Conservation (phyloP, 352 stramenopile species). For the Globisporangium viniferum region DNA sequence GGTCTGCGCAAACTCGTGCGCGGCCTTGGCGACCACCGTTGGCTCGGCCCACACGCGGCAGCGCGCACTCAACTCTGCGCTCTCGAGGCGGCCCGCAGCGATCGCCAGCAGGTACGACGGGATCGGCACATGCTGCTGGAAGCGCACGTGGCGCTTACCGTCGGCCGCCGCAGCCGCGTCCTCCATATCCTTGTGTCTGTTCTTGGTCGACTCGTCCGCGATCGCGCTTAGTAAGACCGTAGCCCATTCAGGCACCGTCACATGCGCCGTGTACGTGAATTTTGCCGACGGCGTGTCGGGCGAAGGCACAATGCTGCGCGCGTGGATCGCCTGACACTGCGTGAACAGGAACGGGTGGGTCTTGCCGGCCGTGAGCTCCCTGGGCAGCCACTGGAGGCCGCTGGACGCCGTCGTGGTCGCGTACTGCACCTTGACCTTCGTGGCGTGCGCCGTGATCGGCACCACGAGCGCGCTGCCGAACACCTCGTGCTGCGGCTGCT, state of each 20-base stretch:
- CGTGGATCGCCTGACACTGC: conserved; percentile 94
- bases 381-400: conserved; percentile 90
- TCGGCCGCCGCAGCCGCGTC: background rate
- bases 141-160: conserved; percentile 10
- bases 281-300: conserved; percentile 93
- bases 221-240: conserved; percentile 92
- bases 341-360: conserved; percentile 94
- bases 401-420: conserved; percentile 27
- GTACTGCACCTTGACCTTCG: conserved; percentile 43
- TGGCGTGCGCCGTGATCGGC: conserved; percentile 37
- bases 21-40: conserved; percentile 87
- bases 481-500: conserved; percentile 25
- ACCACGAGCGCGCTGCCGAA: conserved; percentile 69
- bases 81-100: conserved; percentile 88
- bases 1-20: conserved; percentile 94
- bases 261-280: conserved; percentile 91
- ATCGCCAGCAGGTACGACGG: conserved; percentile 96
- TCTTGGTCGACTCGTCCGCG: conserved; percentile 7
- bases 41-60: conserved; percentile 94
- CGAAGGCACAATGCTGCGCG: conserved; percentile 93
- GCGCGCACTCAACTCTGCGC: conserved; percentile 84
- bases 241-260: conserved; percentile 90
- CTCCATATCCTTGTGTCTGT: background rate
- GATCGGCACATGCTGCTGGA: conserved; percentile 90
- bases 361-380: conserved; percentile 93